Evolutionary conservation across 1,284 basidiomycete species (phyloP), one percentile per base, ranked within the genome.

Genomic region (Neonothopanus nambi): DNA sequence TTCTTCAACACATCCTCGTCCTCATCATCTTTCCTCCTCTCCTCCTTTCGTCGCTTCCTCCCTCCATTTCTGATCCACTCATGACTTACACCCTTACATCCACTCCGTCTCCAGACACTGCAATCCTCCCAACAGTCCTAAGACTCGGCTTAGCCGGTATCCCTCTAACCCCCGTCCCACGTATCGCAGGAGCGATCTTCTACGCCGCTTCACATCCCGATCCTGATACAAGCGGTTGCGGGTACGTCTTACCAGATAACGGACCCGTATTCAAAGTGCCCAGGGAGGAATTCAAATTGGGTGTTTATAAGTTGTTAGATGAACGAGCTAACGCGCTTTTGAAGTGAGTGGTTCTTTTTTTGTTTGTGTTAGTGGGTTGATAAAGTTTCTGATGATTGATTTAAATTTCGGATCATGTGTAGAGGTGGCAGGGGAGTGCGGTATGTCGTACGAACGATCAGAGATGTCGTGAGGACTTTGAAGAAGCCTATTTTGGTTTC

Each of bases 141-240:
- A 80, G 77, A 57, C 55, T 78, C 26, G 40, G 77, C 47, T 67
- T 83, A 11, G 75, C 77, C 0, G 82, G 82, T 6, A 70, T 82
- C 26, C 82, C 82, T 5, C 61, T 77, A 21, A 73, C 75, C 1
- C 74, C 80, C n/a, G 67, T 81, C 6, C 60, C 67, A 8, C 75
- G 79, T 28, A 70, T 83, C 28, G 78, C 77, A n/a, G 76, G 74
- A 3, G 74, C 80, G 1, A 76, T 81, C 43, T 73, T 82, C 56
- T 73, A 75, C 56, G 72, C 77, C 48, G 80, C 79, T 28, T 79
- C 78, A 3, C 70, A 82, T 54, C 70, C 74, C 2, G 74, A 80
- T 58, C 67, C 67, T 17, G 64, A 65, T 17, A 76, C 76, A 15
- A 77, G 70, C 55, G 81, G 79, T 2, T 69, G 68, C 47, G 70